These are phyloP conservation scores for Oryza meyeriana DNA, from an alignment of 176 grass and related monocot species.

Conservation along the genomic window DNA sequence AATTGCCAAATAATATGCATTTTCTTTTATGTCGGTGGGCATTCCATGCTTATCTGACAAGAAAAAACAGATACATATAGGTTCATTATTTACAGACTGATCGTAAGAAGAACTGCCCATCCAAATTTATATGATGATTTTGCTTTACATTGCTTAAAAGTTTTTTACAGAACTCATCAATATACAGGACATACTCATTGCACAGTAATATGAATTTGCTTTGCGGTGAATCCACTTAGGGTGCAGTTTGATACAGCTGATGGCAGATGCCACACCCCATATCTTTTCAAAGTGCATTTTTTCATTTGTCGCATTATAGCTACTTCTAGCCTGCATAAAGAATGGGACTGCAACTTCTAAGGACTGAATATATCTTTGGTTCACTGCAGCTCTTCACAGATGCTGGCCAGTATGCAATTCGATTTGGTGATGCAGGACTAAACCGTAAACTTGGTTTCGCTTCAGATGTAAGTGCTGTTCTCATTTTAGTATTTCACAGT, in stretches of 20 bases:
- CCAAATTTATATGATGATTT: background rate
- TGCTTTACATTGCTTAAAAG: constrained; percentile 12
- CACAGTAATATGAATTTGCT: background rate
- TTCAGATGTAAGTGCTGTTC: constrained; percentile 44
- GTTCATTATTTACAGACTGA: background rate
- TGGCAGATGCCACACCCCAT: background rate
- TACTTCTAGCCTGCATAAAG: constrained; percentile 6
- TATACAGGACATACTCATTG: background rate
- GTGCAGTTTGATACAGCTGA: background rate
- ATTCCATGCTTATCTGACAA: constrained; percentile 15
- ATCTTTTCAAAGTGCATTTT: background rate
- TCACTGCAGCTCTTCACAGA: constrained; percentile 87
- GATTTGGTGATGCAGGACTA: constrained; percentile 64
- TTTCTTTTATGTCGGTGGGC: background rate
- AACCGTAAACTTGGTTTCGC: constrained; percentile 19
- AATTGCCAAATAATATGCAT: background rate
- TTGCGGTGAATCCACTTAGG: background rate
- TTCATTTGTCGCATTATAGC: background rate
- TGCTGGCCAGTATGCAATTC: constrained; percentile 94
- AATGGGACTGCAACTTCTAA: background rate
- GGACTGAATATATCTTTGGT: background rate
- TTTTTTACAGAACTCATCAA: background rate
- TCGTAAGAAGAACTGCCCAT: background rate
- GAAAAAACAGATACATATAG: background rate
- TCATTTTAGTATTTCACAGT: background rate